Evolutionary conservation across 2,329 filamentous ascomycete genomes (phyloP), one percentile per base, ranked within the genome.

Genomic region (Exophiala calicioides): DNA sequence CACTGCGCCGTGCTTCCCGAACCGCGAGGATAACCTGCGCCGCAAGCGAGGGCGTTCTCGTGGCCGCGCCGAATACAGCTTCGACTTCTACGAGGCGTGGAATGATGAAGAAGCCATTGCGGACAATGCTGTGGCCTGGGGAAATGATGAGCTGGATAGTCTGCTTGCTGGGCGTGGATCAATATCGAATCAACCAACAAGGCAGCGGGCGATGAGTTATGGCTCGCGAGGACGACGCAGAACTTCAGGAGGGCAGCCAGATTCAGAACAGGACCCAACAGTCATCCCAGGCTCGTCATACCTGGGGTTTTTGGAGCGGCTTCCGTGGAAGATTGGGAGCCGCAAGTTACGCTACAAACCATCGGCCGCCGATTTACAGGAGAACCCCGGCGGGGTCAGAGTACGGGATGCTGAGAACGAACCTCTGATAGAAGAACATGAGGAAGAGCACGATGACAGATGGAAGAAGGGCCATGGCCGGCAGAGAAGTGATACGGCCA

Each of bases 11-110:
- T 80, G 83, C 43, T 63, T 72, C 26, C 85, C 87, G 43, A 82
- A 81, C 61, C 80, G 81, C 44, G 86, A 90, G 58, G 87, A 91
- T 63, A 82, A 86, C 48, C 73, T 82, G 37, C 82, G 87, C 21
- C 81, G 88, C 46, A 75, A 84, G 52, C 82, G 89, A 60, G 79
- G 85, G 26, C 69, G 75, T 16, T 68, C 71, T 45, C 65, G 73
- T 51, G 81, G 80, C 2, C 69, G 82, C 40, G 86, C 90, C 20
- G 90, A 96, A 68, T 81, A 86, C 60, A 90, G 81, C 61, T 97
- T 97, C 65, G 91, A 96, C 67, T 97, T 97, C 66, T 97, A 97
- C 71, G 91, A 96, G 68, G 91, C 96, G 68, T 97, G 91, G 91
- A 89, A 95, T 52, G 76, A 79, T 34, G 77, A 81, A 44, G 78